phyloP scores from a whole-genome alignment of 306 rosid genomes.

The Citrullus colocynthis region DNA sequence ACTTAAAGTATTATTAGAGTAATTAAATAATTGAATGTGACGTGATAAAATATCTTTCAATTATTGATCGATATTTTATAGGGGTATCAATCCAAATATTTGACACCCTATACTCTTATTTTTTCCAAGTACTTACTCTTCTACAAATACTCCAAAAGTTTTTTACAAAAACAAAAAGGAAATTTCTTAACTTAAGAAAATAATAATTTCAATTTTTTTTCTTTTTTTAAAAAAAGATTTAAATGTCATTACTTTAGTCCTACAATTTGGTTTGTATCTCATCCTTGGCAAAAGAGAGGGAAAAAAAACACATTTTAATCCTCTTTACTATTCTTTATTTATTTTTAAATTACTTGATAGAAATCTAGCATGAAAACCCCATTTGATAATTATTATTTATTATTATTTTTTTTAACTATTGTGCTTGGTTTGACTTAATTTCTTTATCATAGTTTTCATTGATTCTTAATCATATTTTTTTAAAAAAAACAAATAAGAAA shows the following conservation, averaged over 20 bases:
- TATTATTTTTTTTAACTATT: too few relatives aligned
- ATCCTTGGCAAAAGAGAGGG: not conserved
- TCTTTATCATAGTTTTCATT: too few relatives aligned
- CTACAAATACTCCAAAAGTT: not conserved
- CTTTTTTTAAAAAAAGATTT: not conserved
- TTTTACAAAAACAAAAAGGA: not conserved
- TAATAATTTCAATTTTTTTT: not conserved
- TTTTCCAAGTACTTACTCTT: not conserved
- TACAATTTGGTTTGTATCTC: not conserved
- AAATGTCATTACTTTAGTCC: not conserved
- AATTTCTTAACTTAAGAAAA: not conserved
- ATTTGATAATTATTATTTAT: too few relatives aligned
- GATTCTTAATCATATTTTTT: too few relatives aligned
- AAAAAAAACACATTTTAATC: not conserved
- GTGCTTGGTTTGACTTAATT: too few relatives aligned
- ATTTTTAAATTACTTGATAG: too few relatives aligned
- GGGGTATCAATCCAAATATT: not conserved
- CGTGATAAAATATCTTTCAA: not conserved
- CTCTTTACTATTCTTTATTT: not conserved
- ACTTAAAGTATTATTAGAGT: not conserved
- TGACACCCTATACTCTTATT: not conserved
- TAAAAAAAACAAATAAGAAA: too few relatives aligned
- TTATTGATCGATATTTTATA: not conserved
- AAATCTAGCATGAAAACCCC: too few relatives aligned
- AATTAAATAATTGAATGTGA: not conserved